phyloP scores from a whole-genome alignment of 495 filamentous ascomycete genomes.

The Darksidea phi region DNA sequence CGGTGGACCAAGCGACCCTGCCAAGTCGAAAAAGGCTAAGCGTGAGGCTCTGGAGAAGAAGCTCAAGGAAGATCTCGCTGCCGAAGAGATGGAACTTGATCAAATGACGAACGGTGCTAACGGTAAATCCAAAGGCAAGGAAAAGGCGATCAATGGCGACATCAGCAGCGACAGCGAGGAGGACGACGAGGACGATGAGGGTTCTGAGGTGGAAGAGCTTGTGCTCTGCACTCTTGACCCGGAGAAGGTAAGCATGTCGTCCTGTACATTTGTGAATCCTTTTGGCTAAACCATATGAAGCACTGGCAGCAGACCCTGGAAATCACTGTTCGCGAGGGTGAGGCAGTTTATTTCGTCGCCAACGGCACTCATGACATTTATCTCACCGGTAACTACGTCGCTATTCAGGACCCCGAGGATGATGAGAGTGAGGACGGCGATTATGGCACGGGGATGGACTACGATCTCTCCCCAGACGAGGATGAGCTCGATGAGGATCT shows the following conservation, averaged over 20 bases:
- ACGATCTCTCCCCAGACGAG: slow-evolving; percentile 78
- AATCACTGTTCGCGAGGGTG: slow-evolving; percentile 80
- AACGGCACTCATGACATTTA: slow-evolving; percentile 84
- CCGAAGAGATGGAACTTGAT: slow-evolving; percentile 58
- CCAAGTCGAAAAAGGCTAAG: slow-evolving; percentile 80
- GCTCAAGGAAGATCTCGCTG: slow-evolving; percentile 52
- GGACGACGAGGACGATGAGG: slow-evolving; percentile 61
- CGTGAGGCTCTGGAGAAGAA: slow-evolving; percentile 60
- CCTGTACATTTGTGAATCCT: neutral
- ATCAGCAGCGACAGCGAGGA: slow-evolving; percentile 56
- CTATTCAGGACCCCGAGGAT: slow-evolving; percentile 55
- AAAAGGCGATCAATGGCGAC: slow-evolving; percentile 65
- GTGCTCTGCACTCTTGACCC: slow-evolving; percentile 94
- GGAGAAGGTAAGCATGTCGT: slow-evolving; percentile 58
- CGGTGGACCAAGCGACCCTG: slow-evolving; percentile 83
- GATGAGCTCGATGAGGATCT: slow-evolving; percentile 65
- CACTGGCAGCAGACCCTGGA: slow-evolving; percentile 94
- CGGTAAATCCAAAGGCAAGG: slow-evolving; percentile 73
- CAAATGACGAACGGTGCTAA: slow-evolving; percentile 64
- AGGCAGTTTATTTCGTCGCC: slow-evolving; percentile 87
- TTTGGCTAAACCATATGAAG: slow-evolving; percentile 52
- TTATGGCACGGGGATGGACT: slow-evolving; percentile 43
- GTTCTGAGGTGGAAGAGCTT: slow-evolving; percentile 74
- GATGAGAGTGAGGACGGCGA: slow-evolving; percentile 54
- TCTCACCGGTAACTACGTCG: slow-evolving; percentile 93